Evolutionary conservation across 352 stramenopile genomes (phyloP).

Genomic region (Pseudoperonospora humuli): DNA sequence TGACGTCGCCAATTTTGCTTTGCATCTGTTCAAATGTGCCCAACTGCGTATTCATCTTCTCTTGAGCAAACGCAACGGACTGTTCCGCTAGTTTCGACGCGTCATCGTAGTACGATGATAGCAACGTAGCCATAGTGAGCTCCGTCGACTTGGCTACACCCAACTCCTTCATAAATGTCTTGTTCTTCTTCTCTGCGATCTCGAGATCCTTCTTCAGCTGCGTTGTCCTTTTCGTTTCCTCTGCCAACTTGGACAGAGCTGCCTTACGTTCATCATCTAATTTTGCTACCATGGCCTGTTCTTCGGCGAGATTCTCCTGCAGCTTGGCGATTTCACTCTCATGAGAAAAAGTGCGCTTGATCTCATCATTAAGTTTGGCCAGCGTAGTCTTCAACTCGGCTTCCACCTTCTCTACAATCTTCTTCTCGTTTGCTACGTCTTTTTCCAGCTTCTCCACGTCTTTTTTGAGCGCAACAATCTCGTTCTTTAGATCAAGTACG

Average conservation of each 20-base stretch:
- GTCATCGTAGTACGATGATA: slow-evolving; percentile 78
- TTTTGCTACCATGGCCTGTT: slow-evolving; percentile 3
- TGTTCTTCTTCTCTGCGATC: slow-evolving; percentile 54
- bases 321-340: slow-evolving; percentile 15
- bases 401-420: slow-evolving; percentile 10
- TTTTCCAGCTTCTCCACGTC: slow-evolving; percentile 13
- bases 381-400: slow-evolving; percentile 11
- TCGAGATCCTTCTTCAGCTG: slow-evolving; percentile 16
- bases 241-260: slow-evolving; percentile 25
- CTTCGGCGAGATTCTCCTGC: slow-evolving; percentile 20
- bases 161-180: slow-evolving; percentile 44
- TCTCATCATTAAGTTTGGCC: slow-evolving; percentile 14
- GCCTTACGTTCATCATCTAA: slow-evolving; percentile 28
- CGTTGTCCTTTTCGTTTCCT: slow-evolving; percentile 23
- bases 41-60: slow-evolving; percentile 40
- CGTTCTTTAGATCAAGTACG: slow-evolving; percentile 19
- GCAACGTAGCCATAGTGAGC: slow-evolving; percentile 51
- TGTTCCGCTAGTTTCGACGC: slow-evolving; percentile 45
- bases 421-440: slow-evolving; percentile 3
- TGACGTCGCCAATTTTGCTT: slow-evolving; percentile 37
- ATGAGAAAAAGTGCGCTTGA: not conserved
- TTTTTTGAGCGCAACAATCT: slow-evolving; percentile 22
- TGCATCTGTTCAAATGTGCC: slow-evolving; percentile 43
- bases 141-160: slow-evolving; percentile 40
- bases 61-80: slow-evolving; percentile 26